phyloP scores from a whole-genome alignment of 2,329 filamentous ascomycete genomes.

The Pyrenophora tritici-repentis region DNA sequence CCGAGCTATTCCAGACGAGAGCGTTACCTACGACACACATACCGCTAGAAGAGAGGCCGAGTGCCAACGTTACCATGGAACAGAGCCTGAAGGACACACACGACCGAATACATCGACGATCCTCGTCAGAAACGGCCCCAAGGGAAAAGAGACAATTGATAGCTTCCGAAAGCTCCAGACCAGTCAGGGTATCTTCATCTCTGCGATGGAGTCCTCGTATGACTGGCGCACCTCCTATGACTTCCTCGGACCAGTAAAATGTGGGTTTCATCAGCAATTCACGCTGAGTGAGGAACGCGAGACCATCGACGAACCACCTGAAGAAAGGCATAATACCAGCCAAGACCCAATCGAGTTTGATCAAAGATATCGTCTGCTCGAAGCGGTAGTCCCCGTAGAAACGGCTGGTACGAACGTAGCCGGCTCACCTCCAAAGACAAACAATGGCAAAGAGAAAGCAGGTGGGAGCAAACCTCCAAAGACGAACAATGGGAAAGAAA shows the following conservation, averaged over 20 bases:
- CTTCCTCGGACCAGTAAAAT: conserved; percentile 1
- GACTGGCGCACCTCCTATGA: conserved; percentile 21
- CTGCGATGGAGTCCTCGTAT: conserved; percentile 7
- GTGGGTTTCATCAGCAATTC: background rate
- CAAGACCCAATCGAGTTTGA: background rate
- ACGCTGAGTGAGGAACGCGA: conserved; percentile 2
- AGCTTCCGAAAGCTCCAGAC: background rate
- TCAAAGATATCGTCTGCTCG: background rate
- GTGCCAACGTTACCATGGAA: background rate
- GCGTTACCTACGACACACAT: background rate
- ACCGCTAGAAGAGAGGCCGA: background rate
- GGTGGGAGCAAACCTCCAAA: conserved; percentile 59
- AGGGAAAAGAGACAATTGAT: background rate
- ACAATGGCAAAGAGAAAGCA: no score
- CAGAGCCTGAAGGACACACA: no score
- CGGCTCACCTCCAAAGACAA: no score
- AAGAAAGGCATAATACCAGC: background rate
- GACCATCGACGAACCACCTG: background rate
- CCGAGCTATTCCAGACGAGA: background rate
- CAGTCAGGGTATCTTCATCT: conserved; percentile 7
- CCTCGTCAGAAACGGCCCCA: no score
- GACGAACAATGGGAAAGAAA: conserved; percentile 73
- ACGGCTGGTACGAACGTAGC: no score
- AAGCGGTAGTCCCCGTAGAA: no score
- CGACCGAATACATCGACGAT: background rate